Conservation (phyloP, 2,329 filamentous ascomycete species). For the Camillea tinctor region DNA sequence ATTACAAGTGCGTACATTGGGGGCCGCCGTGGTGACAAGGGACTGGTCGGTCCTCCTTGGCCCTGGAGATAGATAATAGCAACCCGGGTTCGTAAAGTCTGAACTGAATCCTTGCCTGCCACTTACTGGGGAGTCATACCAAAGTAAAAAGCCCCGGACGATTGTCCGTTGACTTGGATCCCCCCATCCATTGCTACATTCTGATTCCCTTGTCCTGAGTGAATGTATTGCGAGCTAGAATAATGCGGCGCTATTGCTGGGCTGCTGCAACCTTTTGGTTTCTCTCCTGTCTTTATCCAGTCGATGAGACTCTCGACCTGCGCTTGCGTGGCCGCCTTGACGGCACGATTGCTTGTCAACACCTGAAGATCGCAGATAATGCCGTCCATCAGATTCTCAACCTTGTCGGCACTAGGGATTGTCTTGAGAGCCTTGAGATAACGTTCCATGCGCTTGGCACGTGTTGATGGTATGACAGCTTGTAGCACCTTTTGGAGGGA, state of each 20-base stretch:
- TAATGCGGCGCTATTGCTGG: no score
- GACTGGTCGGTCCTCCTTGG: no score
- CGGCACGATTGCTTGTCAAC: slow-evolving; percentile 12
- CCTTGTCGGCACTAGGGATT: slow-evolving; percentile 22
- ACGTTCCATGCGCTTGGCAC: slow-evolving; percentile 13
- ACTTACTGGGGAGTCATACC: not conserved
- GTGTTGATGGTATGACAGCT: slow-evolving; percentile 18
- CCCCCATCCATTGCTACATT: not conserved
- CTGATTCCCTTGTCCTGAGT: no score
- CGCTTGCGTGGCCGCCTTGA: slow-evolving; percentile 9
- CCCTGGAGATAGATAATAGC: no score
- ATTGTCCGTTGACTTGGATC: slow-evolving; percentile 4
- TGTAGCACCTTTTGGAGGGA: slow-evolving; percentile 23
- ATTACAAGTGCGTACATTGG: no score
- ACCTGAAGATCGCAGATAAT: slow-evolving; percentile 29
- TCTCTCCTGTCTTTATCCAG: no score
- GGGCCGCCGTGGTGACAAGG: no score
- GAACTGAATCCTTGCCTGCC: no score
- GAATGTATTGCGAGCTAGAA: no score
- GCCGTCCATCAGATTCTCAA: slow-evolving; percentile 27
- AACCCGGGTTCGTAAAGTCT: no score
- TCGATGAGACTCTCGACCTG: slow-evolving; percentile 2
- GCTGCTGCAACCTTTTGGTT: no score
- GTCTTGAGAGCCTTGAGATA: slow-evolving; percentile 22
- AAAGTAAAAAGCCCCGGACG: slow-evolving; percentile 4